Base-by-base conservation (phyloP, 495 filamentous ascomycete species). In the Letharia lupina region DNA sequence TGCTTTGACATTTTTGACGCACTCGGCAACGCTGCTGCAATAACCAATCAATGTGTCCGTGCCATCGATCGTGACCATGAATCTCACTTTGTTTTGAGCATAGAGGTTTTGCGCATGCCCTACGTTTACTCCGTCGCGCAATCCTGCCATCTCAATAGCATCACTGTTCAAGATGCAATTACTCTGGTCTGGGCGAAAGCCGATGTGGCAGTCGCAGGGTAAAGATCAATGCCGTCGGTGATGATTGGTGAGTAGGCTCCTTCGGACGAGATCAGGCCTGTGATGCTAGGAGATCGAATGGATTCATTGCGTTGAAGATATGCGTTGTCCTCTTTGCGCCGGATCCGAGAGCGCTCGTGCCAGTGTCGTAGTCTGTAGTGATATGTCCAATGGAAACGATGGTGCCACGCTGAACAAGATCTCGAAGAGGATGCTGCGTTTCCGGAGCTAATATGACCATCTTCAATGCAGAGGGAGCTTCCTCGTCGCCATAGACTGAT, bases 291-390 rank as follows among this genome's bases (percentile, higher is more conserved):
- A 73, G 92, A 88, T 47, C 91, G 87, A 93, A 84, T 20, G 89
- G 89, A 8, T 85, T 82, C 90, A 95, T 95, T 20, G 90, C 91
- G 72, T 96, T 95, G 81, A 94, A 96, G 3, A 95, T 80, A 71
- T 96, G 91, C 2, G 91, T 96, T 44, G 95, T 84, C 89, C 91
- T 93, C 40, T 80, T 90, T 3, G 88, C 89, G 54, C 91, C 91
- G 31, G 82, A 75, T n/a, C 76, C 73, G 2, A 91, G 83, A 18
- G 89, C 89, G 5, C 75, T 75, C 2, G 83, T 80, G 2, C 89
- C 90, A 67, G 89, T 79, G 69, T 91, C 88, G 75, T 89, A 93
- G 4, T 88, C 87, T 11, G 89, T 87, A 71, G 92, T 87, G 0
- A 87, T 88, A 74, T 96, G 91, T n/a, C 91, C 91, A 61, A 93